phyloP scores from a whole-genome alignment of 768 basidiomycete species.

The Austroboletus festivus region DNA sequence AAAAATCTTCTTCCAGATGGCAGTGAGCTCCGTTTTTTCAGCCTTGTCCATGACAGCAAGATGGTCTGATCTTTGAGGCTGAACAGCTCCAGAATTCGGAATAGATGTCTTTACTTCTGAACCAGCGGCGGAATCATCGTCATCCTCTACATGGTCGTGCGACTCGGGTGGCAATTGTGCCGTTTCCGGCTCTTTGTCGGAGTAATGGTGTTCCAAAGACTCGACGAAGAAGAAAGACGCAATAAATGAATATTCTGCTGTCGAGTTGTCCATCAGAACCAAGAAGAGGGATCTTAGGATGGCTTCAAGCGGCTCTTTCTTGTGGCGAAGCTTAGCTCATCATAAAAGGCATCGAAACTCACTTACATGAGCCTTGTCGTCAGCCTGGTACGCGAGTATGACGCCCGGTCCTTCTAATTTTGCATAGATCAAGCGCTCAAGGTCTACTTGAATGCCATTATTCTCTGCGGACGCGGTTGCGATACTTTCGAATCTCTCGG shows the following conservation, averaged over 20 bases:
- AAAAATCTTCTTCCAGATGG: conserved; percentile 88
- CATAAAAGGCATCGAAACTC: background rate
- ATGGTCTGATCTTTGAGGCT: conserved; percentile 25
- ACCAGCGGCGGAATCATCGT: conserved; percentile 39
- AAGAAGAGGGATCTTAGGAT: conserved; percentile 81
- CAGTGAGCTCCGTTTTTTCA: conserved; percentile 56
- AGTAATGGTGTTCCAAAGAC: conserved; percentile 23
- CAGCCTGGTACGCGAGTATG: conserved; percentile 83
- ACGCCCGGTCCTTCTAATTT: conserved; percentile 79
- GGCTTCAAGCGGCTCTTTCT: conserved; percentile 84
- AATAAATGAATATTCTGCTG: conserved; percentile 87
- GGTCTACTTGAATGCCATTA: conserved; percentile 40
- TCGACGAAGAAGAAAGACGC: conserved; percentile 70
- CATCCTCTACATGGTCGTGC: conserved; percentile 35
- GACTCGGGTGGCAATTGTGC: conserved; percentile 33
- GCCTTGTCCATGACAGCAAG: conserved; percentile 46
- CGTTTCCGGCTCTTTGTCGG: conserved; percentile 34
- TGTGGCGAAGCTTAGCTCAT: conserved; percentile 15
- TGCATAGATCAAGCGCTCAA: conserved; percentile 60
- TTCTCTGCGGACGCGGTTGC: conserved; percentile 43
- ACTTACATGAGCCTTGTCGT: conserved; percentile 82
- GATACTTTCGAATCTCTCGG: conserved; percentile 70
- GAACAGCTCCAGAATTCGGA: conserved; percentile 27
- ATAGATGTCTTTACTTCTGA: conserved; percentile 49
- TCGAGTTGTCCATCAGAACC: conserved; percentile 93